Evolutionary conservation across 495 filamentous ascomycete genomes (phyloP), one percentile per base, ranked within the genome.

Genomic region (Trichoderma virens): DNA sequence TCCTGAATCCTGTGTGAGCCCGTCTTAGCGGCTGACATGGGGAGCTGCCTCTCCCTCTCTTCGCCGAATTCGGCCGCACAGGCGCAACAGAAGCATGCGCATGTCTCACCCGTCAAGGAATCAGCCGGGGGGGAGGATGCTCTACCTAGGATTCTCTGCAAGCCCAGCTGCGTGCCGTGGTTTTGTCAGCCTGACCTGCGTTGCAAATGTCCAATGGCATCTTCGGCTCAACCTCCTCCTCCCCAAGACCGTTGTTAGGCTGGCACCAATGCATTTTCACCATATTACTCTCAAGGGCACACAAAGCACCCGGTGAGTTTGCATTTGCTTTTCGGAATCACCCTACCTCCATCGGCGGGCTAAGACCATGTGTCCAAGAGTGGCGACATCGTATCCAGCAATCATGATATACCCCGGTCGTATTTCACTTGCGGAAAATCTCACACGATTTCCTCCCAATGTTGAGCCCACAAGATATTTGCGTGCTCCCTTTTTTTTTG

Each of bases 11-110:
- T 56, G 23, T 30, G 51, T 7, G 23, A 28, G 25, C 18, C 23
- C 16, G 51, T 56, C 51, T 56, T 30, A 30, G 51, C 27, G 23
- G 51, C 51, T 56, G 51, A 56, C 51, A 56, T 30, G 51, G 51
- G 27, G 43, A 47, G 43, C 43, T 56, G 11, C 11, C 16, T 16
- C 51, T 56, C 51, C 11, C 16, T 16, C 51, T 56, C 51, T 4
- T 56, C 25, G 51, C 51, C 51, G 51, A 56, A 56, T 56, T 56
- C 51, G 51, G 51, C 51, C 23, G 51, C 25, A 28, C 27, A 56
- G 51, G 27, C 51, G 27, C 16, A 30, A 31, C 14, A 18, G 41
- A 7, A 45, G 41, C n/a, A 20, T 20, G 51, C 9, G 23, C 13
- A 30, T 25, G 51, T 56, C 51, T 56, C 25, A 56, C 51, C 51